Base-by-base conservation (phyloP, 2,329 filamentous ascomycete species). In the Aphanoascus verrucosus region DNA sequence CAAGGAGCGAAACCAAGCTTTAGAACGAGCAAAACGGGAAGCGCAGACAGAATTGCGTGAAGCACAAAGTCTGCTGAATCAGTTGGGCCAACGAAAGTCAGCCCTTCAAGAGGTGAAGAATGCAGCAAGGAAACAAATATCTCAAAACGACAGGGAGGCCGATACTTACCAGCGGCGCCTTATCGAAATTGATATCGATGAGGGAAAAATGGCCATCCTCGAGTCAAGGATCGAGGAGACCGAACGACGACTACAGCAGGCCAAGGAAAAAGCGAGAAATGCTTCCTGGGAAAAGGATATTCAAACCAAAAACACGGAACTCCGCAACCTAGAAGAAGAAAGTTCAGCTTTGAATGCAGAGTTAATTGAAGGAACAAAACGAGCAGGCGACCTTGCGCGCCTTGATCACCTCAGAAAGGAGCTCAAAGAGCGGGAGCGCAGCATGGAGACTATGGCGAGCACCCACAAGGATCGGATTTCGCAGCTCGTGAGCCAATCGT, bases 401-500 rank as follows among this genome's bases (percentile, higher is more conserved):
- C 77, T 98, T 9, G 87, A 94, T 54, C 83, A 86, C 60, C 77
- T 90, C 34, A 89, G 85, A 63, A 90, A 89, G 61, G 86, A 95
- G 63, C 69, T 88, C 28, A 80, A 81, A 58, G 84, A 88, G 59
- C 81, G 84, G 53, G 80, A 86, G 65, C 79, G 81, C 34, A 86
- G 85, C 57, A 74, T 97, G 1, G 79, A 89, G 7, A 93, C 87
- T 0, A 81, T 96, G 72, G 80, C 75, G 57, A 81, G 75, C 46
- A 88, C 88, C 0, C 88, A 94, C 74, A 79, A 77, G 49, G 75
- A 83, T 34, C 85, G 85, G 59, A 75, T 98, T 19, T 75, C 79
- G 11, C 72, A 76, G 5, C 67, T 87, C 9, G 61, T 97, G 32
- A 82, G 83, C 23, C 58, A 66, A 5, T 74, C 77, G 0, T 96